Base-by-base conservation (phyloP, 2,329 filamentous ascomycete genomes). In the Atkinsonella texensis region DNA sequence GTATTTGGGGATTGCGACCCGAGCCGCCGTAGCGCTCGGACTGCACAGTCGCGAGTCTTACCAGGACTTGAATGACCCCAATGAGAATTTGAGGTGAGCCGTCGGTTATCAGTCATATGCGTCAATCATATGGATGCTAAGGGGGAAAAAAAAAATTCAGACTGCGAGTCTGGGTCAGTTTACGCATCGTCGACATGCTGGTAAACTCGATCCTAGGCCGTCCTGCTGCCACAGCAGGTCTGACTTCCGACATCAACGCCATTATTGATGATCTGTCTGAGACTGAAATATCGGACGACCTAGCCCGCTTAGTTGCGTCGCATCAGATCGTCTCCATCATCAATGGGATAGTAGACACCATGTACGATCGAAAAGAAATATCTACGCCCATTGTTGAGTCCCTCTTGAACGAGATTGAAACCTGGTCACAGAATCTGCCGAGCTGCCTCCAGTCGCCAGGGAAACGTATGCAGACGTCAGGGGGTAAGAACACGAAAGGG, bases 1-100 rank as follows among this genome's bases (percentile, higher is more conserved):
- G 75, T 83, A 83, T 51, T 61, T 83, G 2, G 79, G 79, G 0
- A 74, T 83, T 10, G 79, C 80, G 1, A 70, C 75, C 0, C 73
- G 76, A 51, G 75, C 79, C 0, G 79, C 80, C 0, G 73, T 75
- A 2, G 76, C 78, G 0, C 58, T 83, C 0, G 80, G 80, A 0
- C 57, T 82, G 7, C 77, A 82, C 49, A 64, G 65, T 61, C 50
- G 61, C 51, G 54, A 65, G 58, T 54, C 66, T 53, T 65, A 65
- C 31, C 48, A 57, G 4, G 55, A 60, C 11, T 55, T 60, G 38
- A 52, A 51, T 6, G 53, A 54, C 17, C 45, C 42, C 1, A 47
- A 56, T 9, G 57, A 59, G 2, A 56, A 55, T 18, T 31, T 56
- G 4, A 58, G 60, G 58, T 66, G 63, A 28, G 55, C 23, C 12